Evolutionary conservation across 495 filamentous ascomycete species (phyloP), one percentile per base, ranked within the genome.

Genomic region (Neurospora tetrasperma): DNA sequence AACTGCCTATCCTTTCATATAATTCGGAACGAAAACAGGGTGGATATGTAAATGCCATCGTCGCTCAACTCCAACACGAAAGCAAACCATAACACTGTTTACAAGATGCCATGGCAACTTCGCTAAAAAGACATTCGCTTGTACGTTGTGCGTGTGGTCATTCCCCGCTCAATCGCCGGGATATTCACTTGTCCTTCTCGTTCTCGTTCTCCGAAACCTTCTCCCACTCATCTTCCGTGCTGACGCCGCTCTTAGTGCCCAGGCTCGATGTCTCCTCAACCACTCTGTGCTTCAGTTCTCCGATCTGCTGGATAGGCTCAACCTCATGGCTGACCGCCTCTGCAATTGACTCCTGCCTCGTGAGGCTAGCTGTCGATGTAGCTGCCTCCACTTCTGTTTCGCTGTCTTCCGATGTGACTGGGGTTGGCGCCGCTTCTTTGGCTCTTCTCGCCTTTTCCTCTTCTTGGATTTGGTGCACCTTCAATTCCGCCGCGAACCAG

Each of bases 401-500:
- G 74, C 85, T 84, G 20, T 84, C 83, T 2, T 79, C 77, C 27
- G 82, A 80, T 48, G 75, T 73, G 69, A 23, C 41, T 71, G 42
- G 74, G 43, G 73, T 76, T 39, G 42, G 73, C 10, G 76, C 78
- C 16, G 80, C 76, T 27, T 77, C 79, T 69, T 75, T 77, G 42
- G 83, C 81, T 35, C 77, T 76, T 14, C 81, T 84, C 80, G 84
- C 83, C 78, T 89, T 88, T 71, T 87, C 86, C 70, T 88, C 85
- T 75, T 90, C 89, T 79, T 94, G 85, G 27, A 81, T 83, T 77
- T 92, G 90, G 54, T 89, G 89, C 11, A 83, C 82, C 70, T 85
- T 85, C 42, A 99, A 84, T 84, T 99, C 96, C 31, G 80, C 79
- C 48, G 94, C 93, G 78, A 99, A 99, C 96, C 96, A 99, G 83